These are phyloP conservation scores for Ambrosiella beaveri DNA, from an alignment of 2,329 filamentous ascomycete species.

Conservation along the genomic window DNA sequence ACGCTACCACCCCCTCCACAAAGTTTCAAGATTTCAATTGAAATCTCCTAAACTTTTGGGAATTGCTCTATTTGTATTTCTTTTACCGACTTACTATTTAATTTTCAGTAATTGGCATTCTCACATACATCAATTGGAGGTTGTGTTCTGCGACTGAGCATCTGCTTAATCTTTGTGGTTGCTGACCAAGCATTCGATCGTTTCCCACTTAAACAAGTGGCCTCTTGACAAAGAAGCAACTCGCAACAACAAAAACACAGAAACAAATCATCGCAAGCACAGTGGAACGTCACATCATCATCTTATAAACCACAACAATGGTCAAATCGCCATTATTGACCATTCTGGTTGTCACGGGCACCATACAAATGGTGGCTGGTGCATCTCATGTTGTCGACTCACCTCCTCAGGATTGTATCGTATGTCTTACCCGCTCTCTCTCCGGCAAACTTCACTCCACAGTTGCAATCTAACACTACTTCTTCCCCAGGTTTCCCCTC, in stretches of 20 bases:
- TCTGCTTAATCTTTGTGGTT: background rate
- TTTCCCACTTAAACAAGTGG: background rate
- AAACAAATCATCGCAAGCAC: background rate
- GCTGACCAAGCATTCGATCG: background rate
- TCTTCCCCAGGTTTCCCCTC: constrained; percentile 58
- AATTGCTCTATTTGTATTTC: no score
- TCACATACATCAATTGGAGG: background rate
- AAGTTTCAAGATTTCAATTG: no score
- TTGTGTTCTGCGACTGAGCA: background rate
- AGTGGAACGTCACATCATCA: background rate
- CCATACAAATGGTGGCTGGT: background rate
- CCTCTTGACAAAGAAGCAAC: background rate
- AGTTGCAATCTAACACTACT: constrained; percentile 18
- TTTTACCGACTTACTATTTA: background rate
- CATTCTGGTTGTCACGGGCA: background rate
- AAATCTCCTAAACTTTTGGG: no score
- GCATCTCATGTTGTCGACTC: background rate
- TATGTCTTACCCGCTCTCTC: background rate
- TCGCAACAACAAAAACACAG: background rate
- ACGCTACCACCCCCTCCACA: no score
- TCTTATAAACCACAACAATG: background rate
- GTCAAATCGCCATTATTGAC: background rate
- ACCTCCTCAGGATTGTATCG: constrained; percentile 5
- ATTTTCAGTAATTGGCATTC: background rate
- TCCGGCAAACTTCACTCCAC: background rate